Evolutionary conservation across 345 rosid species (phyloP).

Genomic region (Lepidium didymum): DNA sequence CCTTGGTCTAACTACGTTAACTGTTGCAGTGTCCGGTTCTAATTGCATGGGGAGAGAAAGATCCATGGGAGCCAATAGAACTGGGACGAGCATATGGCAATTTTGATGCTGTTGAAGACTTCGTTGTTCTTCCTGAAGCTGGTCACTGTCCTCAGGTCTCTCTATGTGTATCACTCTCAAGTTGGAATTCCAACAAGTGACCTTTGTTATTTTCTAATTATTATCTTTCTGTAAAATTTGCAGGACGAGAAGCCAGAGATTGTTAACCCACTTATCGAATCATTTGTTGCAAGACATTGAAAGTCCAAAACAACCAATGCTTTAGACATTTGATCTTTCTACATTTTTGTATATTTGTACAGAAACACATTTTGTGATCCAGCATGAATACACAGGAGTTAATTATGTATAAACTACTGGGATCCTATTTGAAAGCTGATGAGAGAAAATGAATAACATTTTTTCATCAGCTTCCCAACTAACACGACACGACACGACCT

Average conservation of each 20-base stretch:
- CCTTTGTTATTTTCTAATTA: neutral
- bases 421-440: neutral
- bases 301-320: neutral
- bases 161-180: neutral
- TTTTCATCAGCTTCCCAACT: neutral
- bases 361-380: constrained; percentile 9
- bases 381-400: neutral
- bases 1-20: neutral
- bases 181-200: neutral
- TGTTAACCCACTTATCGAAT: constrained; percentile 77
- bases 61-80: constrained; percentile 88
- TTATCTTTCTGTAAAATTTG: constrained; percentile 8
- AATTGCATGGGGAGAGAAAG: constrained; percentile 95
- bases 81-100: constrained; percentile 60
- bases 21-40: constrained; percentile 65
- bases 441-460: neutral
- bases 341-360: constrained; percentile 2
- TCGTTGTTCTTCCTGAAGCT: constrained; percentile 58
- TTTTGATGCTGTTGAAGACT: constrained; percentile 68
- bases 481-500: neutral
- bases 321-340: neutral
- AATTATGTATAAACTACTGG: neutral
- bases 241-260: constrained; percentile 87
- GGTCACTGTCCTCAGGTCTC: constrained; percentile 95
- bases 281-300: constrained; percentile 62